A percentile compares a stretch with the other conserved stretches of the same genome.
Evolutionary conservation across 345 rosid species (phyloP).

Genomic region (Fremontodendron californicum): DNA sequence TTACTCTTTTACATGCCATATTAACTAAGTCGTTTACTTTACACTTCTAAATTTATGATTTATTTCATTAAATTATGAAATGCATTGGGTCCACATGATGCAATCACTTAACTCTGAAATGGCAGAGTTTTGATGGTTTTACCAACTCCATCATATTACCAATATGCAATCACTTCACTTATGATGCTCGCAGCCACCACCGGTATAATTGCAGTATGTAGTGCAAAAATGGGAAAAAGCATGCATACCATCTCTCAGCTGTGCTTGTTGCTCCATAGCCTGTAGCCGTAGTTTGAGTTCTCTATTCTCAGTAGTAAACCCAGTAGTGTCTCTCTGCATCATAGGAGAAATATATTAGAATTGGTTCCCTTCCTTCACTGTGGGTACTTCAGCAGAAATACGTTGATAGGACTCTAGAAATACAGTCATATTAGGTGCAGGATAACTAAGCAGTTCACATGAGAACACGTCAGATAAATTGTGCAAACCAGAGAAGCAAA

Average conservation of each 20-base stretch:
- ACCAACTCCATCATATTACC: not conserved
- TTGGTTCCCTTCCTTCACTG: not conserved
- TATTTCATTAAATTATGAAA: not conserved
- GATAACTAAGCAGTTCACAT: not conserved
- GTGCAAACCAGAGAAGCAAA: not conserved
- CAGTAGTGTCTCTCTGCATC: slow-evolving; percentile 60
- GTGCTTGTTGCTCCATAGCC: slow-evolving; percentile 76
- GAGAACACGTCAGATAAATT: not conserved
- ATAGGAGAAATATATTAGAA: not conserved
- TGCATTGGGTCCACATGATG: not conserved
- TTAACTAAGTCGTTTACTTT: not conserved
- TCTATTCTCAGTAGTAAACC: slow-evolving; percentile 59
- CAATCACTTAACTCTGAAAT: not conserved
- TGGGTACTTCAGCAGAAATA: not conserved
- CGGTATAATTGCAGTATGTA: not conserved
- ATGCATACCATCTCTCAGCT: slow-evolving; percentile 60
- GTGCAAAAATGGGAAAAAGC: not conserved
- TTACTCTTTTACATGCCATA: not conserved
- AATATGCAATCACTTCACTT: not conserved
- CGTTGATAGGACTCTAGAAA: not conserved
- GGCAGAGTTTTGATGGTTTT: not conserved
- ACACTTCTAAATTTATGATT: not conserved
- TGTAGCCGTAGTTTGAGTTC: slow-evolving; percentile 67
- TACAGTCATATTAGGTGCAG: not conserved
- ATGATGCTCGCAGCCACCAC: not conserved